Conservation (phyloP, 75 land plant species). For the Cupressus sempervirens region DNA sequence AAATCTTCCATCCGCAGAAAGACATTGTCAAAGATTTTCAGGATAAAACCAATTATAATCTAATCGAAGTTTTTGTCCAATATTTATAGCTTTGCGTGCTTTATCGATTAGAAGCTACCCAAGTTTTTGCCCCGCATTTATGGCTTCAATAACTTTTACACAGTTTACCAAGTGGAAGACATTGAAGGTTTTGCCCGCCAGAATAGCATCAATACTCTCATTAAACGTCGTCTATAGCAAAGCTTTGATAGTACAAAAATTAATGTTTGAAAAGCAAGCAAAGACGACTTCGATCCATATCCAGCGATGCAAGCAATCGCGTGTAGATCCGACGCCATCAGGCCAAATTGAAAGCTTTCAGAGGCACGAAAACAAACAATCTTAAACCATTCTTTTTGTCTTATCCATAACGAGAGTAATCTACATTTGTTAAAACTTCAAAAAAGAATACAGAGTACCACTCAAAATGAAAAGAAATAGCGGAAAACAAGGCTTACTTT, state of each 20-base stretch:
- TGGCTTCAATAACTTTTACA: not conserved
- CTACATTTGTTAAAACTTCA: not conserved
- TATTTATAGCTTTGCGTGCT: too few relatives aligned
- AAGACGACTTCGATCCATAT: not conserved
- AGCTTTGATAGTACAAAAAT: not conserved
- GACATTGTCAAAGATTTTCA: too few relatives aligned
- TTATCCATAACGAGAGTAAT: not conserved
- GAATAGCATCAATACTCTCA: not conserved
- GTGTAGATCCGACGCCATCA: not conserved
- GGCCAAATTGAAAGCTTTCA: not conserved
- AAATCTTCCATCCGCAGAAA: too few relatives aligned
- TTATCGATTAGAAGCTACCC: not conserved
- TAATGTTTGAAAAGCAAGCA: not conserved
- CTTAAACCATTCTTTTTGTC: not conserved
- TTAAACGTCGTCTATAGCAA: not conserved
- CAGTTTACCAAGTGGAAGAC: not conserved
- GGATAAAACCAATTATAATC: not conserved
- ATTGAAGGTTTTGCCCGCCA: not conserved
- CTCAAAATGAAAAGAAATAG: not conserved
- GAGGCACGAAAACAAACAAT: not conserved
- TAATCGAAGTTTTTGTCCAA: not conserved
- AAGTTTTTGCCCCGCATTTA: not conserved
- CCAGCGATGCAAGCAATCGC: not conserved
- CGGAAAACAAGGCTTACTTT: slow-evolving; percentile 21
- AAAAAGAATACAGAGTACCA: not conserved